Base-by-base conservation (phyloP, 2,329 filamentous ascomycete species). In the Clonostachys rosea region DNA sequence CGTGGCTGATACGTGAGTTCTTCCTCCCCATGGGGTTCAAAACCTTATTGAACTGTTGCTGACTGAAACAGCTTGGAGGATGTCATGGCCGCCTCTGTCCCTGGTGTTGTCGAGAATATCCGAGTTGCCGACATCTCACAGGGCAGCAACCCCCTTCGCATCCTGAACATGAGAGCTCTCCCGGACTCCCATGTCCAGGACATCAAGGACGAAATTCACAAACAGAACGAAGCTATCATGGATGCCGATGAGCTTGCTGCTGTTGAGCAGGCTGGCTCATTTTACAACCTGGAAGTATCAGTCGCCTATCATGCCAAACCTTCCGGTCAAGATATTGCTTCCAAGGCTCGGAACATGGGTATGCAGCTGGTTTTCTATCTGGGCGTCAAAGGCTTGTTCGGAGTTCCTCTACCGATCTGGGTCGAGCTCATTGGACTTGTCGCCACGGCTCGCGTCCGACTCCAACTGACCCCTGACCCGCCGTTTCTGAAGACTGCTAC, bases 311-410 rank as follows among this genome's bases (percentile, higher is more conserved):
- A 96, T 59, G 89, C 92, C 10, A 83, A 86, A 61, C 91, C 91
- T 12, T 85, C 81, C 3, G 77, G 81, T 6, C 74, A 75, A 49
- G 80, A 84, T 43, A 78, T 90, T 13, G 86, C 88, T 3, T 86
- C 88, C 42, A 94, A 91, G 66, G 90, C 91, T 6, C 82, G 87
- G 55, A 97, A 96, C 63, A 96, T 96, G 89, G 91, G 95, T 59
- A 96, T 96, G 90, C 87, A 95, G 58, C 69, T 97, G 13, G 82
- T 96, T 9, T 97, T 99, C 64, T 97, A 96, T 54, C 78, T 97
- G 2, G 94, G 94, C 48, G 73, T 95, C 60, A 90, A 88, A 60
- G 91, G 91, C 1, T 74, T 96, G 6, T 94, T 96, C 55, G 91
- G 91, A 30, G 84, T 96, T 1, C 91, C 91, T 0, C 74, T 96